Conservation (phyloP, 2,329 filamentous ascomycete genomes). For the Colletotrichum sp. region DNA sequence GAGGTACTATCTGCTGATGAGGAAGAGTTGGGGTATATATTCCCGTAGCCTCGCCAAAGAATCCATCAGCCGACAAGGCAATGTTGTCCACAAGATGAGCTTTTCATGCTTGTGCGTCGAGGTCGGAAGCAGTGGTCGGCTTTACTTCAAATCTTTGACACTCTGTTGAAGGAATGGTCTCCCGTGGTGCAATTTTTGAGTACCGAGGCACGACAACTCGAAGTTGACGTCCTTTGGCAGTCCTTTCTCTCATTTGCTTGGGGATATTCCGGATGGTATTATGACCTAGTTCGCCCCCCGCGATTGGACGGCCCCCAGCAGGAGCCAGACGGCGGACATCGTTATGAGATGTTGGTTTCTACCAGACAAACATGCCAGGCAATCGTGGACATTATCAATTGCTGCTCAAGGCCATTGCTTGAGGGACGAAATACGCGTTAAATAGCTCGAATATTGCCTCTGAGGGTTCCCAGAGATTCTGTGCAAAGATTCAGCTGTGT, state of each 20-base stretch:
- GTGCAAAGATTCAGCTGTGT: no score
- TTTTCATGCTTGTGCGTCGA: not conserved
- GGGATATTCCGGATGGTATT: not conserved
- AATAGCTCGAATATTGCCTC: no score
- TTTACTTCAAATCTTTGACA: not conserved
- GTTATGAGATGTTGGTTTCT: not conserved
- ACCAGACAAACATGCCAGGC: not conserved
- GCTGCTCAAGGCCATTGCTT: no score
- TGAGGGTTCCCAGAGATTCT: no score
- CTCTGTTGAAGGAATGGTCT: not conserved
- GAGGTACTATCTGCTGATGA: not conserved
- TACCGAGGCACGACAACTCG: no score
- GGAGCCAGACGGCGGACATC: accelerated
- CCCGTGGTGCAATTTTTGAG: not conserved
- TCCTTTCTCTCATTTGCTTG: not conserved
- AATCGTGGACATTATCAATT: accelerated
- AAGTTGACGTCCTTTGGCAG: no score
- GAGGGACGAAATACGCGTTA: no score
- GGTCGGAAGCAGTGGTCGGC: not conserved
- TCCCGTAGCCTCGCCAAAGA: not conserved
- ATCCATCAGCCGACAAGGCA: not conserved
- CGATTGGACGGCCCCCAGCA: not conserved
- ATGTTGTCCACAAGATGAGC: not conserved
- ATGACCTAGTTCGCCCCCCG: not conserved
- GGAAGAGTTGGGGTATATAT: not conserved